Evolutionary conservation across 495 filamentous ascomycete genomes (phyloP), one percentile per base, ranked within the genome.

Genomic region (Chaetomidium leptoderma): DNA sequence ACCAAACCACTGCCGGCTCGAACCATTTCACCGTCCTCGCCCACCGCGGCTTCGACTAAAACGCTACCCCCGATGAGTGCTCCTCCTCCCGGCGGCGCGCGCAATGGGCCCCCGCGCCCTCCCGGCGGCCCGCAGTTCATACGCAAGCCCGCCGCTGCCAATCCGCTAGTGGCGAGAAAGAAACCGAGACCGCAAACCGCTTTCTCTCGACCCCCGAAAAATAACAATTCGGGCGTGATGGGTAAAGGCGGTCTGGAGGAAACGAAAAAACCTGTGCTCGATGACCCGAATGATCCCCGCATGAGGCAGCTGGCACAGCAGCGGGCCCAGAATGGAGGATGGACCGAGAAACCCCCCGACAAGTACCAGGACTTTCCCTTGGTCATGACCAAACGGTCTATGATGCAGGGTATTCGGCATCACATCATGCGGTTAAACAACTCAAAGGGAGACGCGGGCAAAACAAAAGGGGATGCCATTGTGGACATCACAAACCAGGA

Each of bases 331-430:
- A 80, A 71, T 60, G 83, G 82, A 51, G 86, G 85, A 17, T 90
- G 87, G 74, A 83, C 81, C 32, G 75, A 79, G 4, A 75, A 79
- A 35, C 67, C 80, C 4, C 72, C 83, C 11, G 79, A 75, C 1
- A 61, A 63, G 7, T 83, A 78, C 58, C 61, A 72, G 7, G 88
- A 92, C 33, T 89, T 83, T 62, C 88, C 89, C 8, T 70, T 98
- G 17, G 80, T 88, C 23, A 87, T 88, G 8, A 92, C 92, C 9
- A 95, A 93, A 69, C 81, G 84, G 60, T 83, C 84, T 8, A 66
- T 97, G 33, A 78, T 89, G 59, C 86, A 95, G 60, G 90, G 87
- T 6, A 67, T 96, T 29, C 87, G 93, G 49, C 81, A 91, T 63
- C 95, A 98, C 67, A 81, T 96, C 55, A 90, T 92, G 71, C 80